Evolutionary conservation across 1,139 yeast species (phyloP).

Genomic region (Scheffersomyces lignicola): DNA sequence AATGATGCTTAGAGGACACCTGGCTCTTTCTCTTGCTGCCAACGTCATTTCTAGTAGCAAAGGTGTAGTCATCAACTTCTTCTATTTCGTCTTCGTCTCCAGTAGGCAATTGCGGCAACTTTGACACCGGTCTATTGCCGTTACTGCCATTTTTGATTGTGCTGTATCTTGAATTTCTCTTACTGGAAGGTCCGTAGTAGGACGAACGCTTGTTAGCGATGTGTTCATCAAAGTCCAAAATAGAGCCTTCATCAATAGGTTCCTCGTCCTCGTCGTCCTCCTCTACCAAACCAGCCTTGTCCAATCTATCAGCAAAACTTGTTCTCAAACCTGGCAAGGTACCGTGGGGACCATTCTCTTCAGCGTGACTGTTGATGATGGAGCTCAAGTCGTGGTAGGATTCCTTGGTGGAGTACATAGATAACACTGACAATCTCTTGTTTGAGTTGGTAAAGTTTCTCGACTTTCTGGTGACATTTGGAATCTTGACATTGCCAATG

Average conservation of each 20-base stretch:
- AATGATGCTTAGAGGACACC: slow-evolving; percentile 13
- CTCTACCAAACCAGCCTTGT: slow-evolving; percentile 34
- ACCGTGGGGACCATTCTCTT: slow-evolving; percentile 25
- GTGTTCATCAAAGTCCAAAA: slow-evolving; percentile 46
- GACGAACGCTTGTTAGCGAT: slow-evolving; percentile 41
- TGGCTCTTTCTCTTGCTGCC: slow-evolving; percentile 18
- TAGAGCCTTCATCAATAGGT: slow-evolving; percentile 37
- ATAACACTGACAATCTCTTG: slow-evolving; percentile 67
- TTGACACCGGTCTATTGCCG: slow-evolving; percentile 30
- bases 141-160: slow-evolving; percentile 21
- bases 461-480: slow-evolving; percentile 69
- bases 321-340: slow-evolving; percentile 36
- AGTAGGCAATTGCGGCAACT: slow-evolving; percentile 34
- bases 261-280: slow-evolving; percentile 31
- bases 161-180: slow-evolving; percentile 23
- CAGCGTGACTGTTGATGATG: slow-evolving; percentile 34
- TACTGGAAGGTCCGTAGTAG: slow-evolving; percentile 27
- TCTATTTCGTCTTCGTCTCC: slow-evolving; percentile 10
- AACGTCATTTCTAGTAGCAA: slow-evolving; percentile 34
- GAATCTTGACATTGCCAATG: slow-evolving; percentile 63
- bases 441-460: slow-evolving; percentile 60
- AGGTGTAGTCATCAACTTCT: slow-evolving; percentile 31
- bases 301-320: slow-evolving; percentile 46
- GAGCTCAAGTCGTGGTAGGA: slow-evolving; percentile 64
- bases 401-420: slow-evolving; percentile 67